A percentile compares a stretch with the other conserved stretches of the same genome.
Evolutionary conservation across 2,329 filamentous ascomycete genomes (phyloP).

Genomic region (Atkinsonella texensis): DNA sequence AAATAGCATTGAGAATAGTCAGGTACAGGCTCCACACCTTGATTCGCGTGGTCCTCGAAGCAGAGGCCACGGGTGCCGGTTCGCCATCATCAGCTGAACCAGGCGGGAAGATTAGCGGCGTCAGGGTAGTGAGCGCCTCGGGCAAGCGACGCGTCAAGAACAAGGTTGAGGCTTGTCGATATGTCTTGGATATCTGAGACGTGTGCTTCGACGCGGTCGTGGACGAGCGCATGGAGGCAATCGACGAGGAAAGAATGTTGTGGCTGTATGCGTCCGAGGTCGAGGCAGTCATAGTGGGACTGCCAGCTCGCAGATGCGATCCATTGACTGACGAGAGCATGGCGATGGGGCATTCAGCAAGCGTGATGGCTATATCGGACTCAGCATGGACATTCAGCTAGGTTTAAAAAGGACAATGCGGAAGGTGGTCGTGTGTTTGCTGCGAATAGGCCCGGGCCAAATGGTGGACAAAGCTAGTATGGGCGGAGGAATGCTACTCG

Average conservation of each 20-base stretch:
- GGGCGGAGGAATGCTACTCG: not conserved
- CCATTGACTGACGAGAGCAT: conserved; percentile 35
- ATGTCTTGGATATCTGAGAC: conserved; percentile 76
- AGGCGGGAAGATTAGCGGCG: conserved; percentile 62
- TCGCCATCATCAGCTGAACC: conserved; percentile 37
- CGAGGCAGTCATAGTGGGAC: conserved; percentile 28
- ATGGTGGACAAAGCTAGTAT: not conserved
- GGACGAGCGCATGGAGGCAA: conserved; percentile 56
- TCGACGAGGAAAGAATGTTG: conserved; percentile 47
- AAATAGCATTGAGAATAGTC: conserved; percentile 80
- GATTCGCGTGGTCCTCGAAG: conserved; percentile 71
- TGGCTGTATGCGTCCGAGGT: conserved; percentile 35
- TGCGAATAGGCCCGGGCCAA: not conserved
- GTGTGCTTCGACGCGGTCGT: conserved; percentile 49
- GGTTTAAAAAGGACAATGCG: not conserved
- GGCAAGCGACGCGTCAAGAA: conserved; percentile 89
- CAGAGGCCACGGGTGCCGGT: conserved; percentile 63
- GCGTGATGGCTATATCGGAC: not conserved
- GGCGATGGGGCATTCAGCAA: not conserved
- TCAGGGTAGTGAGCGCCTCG: conserved; percentile 75
- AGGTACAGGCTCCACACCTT: conserved; percentile 98
- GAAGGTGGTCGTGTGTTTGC: not conserved
- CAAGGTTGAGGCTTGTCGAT: conserved; percentile 85
- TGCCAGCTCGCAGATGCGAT: conserved; percentile 31
- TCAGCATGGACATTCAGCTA: not conserved